Evolutionary conservation across 345 rosid species (phyloP), one percentile per base, ranked within the genome.

Genomic region (Populus simonii): DNA sequence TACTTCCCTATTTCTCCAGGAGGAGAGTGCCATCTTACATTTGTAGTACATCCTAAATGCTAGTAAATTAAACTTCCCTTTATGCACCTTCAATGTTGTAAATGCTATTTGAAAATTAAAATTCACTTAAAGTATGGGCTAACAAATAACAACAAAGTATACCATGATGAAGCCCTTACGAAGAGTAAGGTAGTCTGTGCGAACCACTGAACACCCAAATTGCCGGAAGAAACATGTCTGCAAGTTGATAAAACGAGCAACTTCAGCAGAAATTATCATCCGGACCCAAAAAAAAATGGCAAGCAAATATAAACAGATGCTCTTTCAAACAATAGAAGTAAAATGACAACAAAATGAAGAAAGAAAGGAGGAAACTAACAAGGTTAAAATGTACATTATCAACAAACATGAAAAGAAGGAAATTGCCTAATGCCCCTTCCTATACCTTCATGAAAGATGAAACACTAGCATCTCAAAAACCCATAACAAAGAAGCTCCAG

Each of bases 181-280:
- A 29, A 96, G 95, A 61, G 94, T 87, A 69, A 95, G 90, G 84
- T 95, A 96, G 82, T 96, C 98, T 63, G 87, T 85, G 76, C 90
- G 97, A 83, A 84, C 96, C 75, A 96, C 97, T n/a, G 99, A 91
- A 45, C 53, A 82, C 72, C 94, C 97, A 72, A 96, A 96, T 82
- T 96, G 98, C 55, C 93, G 86, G 80, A 96, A 91, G 89, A 92
- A 93, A 83, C 99, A 96, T 70, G 88, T 92, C 98, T 96, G 90
- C 87, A 80, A 63, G 67, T 80, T 61, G 71, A 84, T 10, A 61
- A 75, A 79, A 80, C 20, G 47, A 66, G 41, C 23, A 66, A 70
- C 23, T 43, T 68, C 67, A 68, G 74, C 13, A 27, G 62, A 41
- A 69, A 71, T 72, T 45, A 72, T 2, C 36, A 53, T 15, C 15